Evolutionary conservation across 176 grass and related monocot genomes (phyloP), one percentile per base, ranked within the genome.

Genomic region (Cenchrus purpureus): DNA sequence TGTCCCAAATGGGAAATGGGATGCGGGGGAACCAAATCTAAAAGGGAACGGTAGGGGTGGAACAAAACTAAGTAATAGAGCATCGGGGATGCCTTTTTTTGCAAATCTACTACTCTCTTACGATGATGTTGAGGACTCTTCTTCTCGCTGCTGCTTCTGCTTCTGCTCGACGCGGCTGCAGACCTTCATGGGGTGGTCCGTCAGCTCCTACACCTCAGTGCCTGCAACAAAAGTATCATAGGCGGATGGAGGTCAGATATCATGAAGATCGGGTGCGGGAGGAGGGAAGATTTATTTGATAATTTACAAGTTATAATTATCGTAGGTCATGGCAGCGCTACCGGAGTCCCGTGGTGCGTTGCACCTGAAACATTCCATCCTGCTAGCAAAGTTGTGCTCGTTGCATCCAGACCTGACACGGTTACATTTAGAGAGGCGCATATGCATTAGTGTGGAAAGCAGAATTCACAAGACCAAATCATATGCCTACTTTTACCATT

Each of bases 371-470:
- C 95, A 97, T 71, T 97, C 95, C 86, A 91, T 87, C 90, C 95
- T 94, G 88, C 92, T 97, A 4, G 95, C 95, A 31, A 97, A 97
- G 90, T 97, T 97, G 95, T 97, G 95, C 86, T 97, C 95, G 60
- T 97, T 97, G 95, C 95, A 97, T 84, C 95, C 95, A 73, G 95
- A 89, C 88, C 95, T 97, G 88, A 28, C 11, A 25, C 16, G 20
- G 48, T 59, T 59, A 56, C n/a, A 46, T 71, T 82, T 42, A 20
- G 37, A 56, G 5, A 37, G 14, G 22, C 8, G 1, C 25, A 19
- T 29, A 69, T 56, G 10, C 2, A 10, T 83, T 86, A 78, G 44
- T 9, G 22, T 9, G 22, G 20, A 29, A 44, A 50, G 7, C 74
- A 71, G 62, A 72, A 28, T 59, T 32, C 42, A 22, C 7, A 64